phyloP scores from a whole-genome alignment of 139 green algal species.

The Picochlorum sp. region DNA sequence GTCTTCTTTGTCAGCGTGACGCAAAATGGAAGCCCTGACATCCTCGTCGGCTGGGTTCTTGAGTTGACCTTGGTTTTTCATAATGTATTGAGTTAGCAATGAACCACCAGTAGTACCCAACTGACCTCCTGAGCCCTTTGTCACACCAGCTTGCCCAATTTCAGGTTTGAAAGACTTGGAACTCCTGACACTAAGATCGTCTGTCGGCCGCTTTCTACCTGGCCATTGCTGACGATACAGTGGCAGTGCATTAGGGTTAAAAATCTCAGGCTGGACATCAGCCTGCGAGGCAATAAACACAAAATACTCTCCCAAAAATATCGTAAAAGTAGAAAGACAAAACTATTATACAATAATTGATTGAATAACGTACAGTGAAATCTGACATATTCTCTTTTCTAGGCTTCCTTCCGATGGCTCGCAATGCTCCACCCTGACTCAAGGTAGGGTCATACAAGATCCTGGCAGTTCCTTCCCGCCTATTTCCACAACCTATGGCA shows the following conservation, averaged over 20 bases:
- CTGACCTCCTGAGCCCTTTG: constrained; percentile 47
- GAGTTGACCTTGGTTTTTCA: constrained; percentile 63
- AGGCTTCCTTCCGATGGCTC: constrained; percentile 38
- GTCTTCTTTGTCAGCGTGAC: constrained; percentile 43
- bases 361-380: constrained; percentile 24
- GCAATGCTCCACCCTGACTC: constrained; percentile 63
- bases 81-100: constrained; percentile 77
- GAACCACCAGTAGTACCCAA: constrained; percentile 64
- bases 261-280: constrained; percentile 54
- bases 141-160: constrained; percentile 29
- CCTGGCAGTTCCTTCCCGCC: constrained; percentile 37
- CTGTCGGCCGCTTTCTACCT: constrained; percentile 18
- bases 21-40: constrained; percentile 52
- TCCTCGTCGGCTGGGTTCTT: constrained; percentile 45
- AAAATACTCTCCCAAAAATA: neutral
- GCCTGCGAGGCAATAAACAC: neutral
- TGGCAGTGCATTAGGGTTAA: constrained; percentile 74
- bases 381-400: constrained; percentile 43
- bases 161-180: constrained; percentile 47
- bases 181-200: neutral
- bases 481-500: constrained; percentile 59
- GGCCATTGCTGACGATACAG: constrained; percentile 53
- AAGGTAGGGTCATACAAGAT: constrained; percentile 72
- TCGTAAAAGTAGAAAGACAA: neutral
- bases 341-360: neutral